These are phyloP conservation scores for Boletus rubroflammeus DNA, from an alignment of 768 basidiomycete genomes.

Conservation along the genomic window DNA sequence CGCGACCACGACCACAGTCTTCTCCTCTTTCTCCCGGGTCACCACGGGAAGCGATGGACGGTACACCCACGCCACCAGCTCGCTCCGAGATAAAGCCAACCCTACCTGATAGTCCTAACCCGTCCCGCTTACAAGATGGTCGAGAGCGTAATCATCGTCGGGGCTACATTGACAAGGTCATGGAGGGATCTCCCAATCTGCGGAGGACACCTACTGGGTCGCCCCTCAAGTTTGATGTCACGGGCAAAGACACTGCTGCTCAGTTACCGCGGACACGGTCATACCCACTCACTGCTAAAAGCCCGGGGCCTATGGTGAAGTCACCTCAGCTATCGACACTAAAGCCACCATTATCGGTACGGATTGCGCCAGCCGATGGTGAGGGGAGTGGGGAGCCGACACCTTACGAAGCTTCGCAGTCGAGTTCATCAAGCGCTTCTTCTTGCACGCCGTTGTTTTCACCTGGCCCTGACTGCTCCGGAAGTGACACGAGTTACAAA, in stretches of 20 bases:
- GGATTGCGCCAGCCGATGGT: conserved; percentile 7
- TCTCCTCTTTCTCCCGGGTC: conserved; percentile 23
- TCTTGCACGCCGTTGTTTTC: conserved; percentile 43
- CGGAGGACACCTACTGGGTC: conserved; percentile 50
- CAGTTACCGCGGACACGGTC: conserved; percentile 35
- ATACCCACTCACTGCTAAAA: conserved; percentile 27
- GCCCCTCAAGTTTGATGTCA: conserved; percentile 30
- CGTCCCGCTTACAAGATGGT: conserved; percentile 9
- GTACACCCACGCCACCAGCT: conserved; percentile 5
- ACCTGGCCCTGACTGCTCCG: conserved; percentile 31
- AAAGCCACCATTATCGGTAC: conserved; percentile 16
- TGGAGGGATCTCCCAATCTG: conserved; percentile 31
- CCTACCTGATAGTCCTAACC: conserved; percentile 9
- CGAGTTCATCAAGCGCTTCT: conserved; percentile 43
- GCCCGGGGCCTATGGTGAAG: conserved; percentile 6
- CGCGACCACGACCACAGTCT: not conserved
- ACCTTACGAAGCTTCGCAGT: conserved; percentile 44
- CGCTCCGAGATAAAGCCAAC: conserved; percentile 10
- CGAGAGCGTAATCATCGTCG: conserved; percentile 51
- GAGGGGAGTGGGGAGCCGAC: conserved; percentile 40
- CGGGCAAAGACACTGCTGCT: conserved; percentile 21
- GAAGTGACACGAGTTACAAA: conserved; percentile 46
- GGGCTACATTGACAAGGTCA: conserved; percentile 48
- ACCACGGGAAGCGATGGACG: conserved; percentile 9
- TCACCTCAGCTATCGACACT: not conserved